Base-by-base conservation (phyloP, 1,139 yeast species). In the Suhomyces bokatorum region DNA sequence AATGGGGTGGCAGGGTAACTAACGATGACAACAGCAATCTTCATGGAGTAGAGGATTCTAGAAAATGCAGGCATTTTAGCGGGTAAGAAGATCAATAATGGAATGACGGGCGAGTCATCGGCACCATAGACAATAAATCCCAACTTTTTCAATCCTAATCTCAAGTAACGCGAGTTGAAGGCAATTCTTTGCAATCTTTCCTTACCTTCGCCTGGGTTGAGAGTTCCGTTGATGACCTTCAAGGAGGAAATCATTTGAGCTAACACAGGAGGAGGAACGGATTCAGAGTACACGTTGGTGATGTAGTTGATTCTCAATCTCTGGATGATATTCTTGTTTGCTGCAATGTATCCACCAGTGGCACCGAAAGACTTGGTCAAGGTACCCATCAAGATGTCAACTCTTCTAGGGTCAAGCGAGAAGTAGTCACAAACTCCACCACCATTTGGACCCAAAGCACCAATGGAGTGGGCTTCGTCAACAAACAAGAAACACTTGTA, bases 1-100 rank as follows among this genome's bases (percentile, higher is more conserved):
- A 93, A 76, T 27, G 97, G 97, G 1, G 99, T 91, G 1, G 99
- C 99, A 9, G 99, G 99, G 62, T 93, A 93, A 26, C 98, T 97
- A 39, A 91, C 98, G 56, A 93, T 85, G 37, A 95, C 99, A 42
- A 93, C 93, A 6, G 99, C 99, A 50, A 93, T 84, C 45, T 87
- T 87, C 66, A 81, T 73, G 46, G 79, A 82, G 55, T 87, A 80
- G 76, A 93, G 78, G 77, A 81, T 78, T 63, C 97, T 80, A 35
- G 97, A 86, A 50, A 90, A 80, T 0, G 95, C 91, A 13, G 97
- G 95, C 96, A 93, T 89, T 65, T 90, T 91, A 28, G 95, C 83
- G 29, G 99, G 99, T 45, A 89, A 82, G 62, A 85, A 93, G 50
- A 91, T 70, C 63, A 95, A 74, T 50, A 93, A 67, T 29, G 99